Conservation (phyloP, 331 rosid species). For the Prunus yedoensis region DNA sequence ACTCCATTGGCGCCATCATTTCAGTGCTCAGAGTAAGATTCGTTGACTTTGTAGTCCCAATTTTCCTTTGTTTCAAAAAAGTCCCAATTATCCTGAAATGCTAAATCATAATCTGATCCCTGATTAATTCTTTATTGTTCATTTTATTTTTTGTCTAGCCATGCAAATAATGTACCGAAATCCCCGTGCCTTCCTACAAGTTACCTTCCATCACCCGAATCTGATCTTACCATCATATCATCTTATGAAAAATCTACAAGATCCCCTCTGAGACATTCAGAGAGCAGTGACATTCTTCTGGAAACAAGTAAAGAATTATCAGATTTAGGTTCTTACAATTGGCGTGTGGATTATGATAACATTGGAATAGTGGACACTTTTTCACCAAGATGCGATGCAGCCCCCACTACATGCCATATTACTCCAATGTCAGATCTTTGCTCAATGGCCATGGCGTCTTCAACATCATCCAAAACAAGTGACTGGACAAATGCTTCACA, state of each 20-base stretch:
- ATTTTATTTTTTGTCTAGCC: conserved; percentile 33
- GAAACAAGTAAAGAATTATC: conserved; percentile 29
- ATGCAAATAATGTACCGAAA: conserved; percentile 40
- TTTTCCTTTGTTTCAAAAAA: not conserved
- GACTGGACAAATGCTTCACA: conserved; percentile 26
- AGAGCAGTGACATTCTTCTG: conserved; percentile 16
- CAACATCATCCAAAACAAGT: conserved; percentile 23
- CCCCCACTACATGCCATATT: conserved; percentile 12
- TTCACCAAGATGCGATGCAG: conserved; percentile 31
- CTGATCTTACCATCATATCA: conserved; percentile 34
- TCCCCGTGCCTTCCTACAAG: conserved; percentile 35
- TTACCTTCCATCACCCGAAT: conserved; percentile 32
- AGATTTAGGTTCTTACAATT: conserved; percentile 21
- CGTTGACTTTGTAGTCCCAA: not conserved
- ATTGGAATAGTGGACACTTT: conserved; percentile 17
- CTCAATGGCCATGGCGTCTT: conserved; percentile 25
- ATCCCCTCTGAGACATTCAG: conserved; percentile 22
- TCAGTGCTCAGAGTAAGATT: conserved; percentile 52
- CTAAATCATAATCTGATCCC: not conserved
- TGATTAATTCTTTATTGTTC: conserved; percentile 15
- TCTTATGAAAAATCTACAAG: conserved; percentile 21
- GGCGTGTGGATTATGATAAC: conserved; percentile 29
- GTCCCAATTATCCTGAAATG: not conserved
- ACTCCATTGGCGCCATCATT: conserved; percentile 48
- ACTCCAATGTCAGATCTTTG: conserved; percentile 32